These are phyloP conservation scores for Pythium vanterpoolii DNA, from an alignment of 352 stramenopile species.

Conservation along the genomic window DNA sequence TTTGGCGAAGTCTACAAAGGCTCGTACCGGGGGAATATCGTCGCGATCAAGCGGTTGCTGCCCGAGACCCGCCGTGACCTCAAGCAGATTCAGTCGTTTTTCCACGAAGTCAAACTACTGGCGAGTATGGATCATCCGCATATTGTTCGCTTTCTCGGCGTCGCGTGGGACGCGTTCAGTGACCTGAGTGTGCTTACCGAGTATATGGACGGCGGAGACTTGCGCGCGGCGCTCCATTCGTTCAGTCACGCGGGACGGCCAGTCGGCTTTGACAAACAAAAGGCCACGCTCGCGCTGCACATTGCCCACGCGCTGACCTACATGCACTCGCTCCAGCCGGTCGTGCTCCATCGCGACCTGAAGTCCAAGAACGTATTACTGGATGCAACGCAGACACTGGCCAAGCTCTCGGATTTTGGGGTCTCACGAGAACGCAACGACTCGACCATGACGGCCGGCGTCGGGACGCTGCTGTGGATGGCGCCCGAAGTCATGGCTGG, in stretches of 20 bases:
- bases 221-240: conserved; percentile 7
- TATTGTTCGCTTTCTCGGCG: conserved; percentile 45
- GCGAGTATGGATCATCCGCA: conserved; percentile 31
- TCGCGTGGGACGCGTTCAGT: conserved; percentile 43
- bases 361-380: conserved; percentile 31
- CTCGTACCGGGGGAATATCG: conserved; percentile 25
- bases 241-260: conserved; percentile 4
- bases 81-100: conserved; percentile 14
- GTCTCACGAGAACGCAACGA: conserved; percentile 23
- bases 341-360: conserved; percentile 33
- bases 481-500: conserved; percentile 35
- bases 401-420: conserved; percentile 54
- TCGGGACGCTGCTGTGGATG: conserved; percentile 24
- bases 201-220: conserved; percentile 30
- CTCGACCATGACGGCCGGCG: conserved; percentile 23
- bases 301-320: conserved; percentile 44
- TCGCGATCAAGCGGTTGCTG: conserved; percentile 55
- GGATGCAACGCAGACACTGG: conserved; percentile 25
- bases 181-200: conserved; percentile 40
- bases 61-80: conserved; percentile 14
- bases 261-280: conserved; percentile 35
- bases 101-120: conserved; percentile 28
- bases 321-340: conserved; percentile 38
- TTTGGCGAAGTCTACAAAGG: conserved; percentile 63
- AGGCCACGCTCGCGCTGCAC: conserved; percentile 46